phyloP scores from a whole-genome alignment of 345 rosid genomes.

The Pistacia integerrima region DNA sequence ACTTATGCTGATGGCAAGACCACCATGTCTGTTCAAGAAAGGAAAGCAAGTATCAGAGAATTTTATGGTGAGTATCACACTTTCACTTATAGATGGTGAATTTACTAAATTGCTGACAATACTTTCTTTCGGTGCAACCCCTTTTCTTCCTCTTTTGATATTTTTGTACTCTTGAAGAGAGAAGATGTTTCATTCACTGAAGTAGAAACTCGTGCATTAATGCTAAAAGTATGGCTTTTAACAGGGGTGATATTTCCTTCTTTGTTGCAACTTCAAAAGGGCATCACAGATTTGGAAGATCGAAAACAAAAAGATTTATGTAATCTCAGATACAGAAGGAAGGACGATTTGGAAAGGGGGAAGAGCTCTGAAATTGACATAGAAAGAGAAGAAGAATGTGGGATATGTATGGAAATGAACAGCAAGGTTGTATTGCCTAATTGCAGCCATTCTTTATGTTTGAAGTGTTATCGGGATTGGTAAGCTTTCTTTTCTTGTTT shows the following conservation, averaged over 20 bases:
- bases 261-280: constrained; percentile 68
- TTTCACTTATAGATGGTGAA: not conserved
- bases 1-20: constrained; percentile 82
- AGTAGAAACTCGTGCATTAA: not conserved
- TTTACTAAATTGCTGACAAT: not conserved
- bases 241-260: constrained; percentile 81
- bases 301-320: constrained; percentile 66
- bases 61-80: constrained; percentile 65
- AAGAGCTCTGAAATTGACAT: constrained; percentile 52
- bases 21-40: constrained; percentile 81
- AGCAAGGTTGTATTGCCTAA: constrained; percentile 65
- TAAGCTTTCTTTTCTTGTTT: constrained; percentile 29
- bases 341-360: constrained; percentile 42
- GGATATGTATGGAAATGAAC: constrained; percentile 73
- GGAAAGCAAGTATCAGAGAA: constrained; percentile 80
- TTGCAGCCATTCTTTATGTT: constrained; percentile 74
- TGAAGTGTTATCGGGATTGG: constrained; percentile 72
- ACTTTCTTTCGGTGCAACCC: not conserved
- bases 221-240: not conserved
- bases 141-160: not conserved
- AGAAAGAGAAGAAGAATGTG: constrained; percentile 79
- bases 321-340: constrained; percentile 47
- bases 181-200: not conserved
- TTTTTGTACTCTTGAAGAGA: not conserved
- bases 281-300: constrained; percentile 70